Conservation (phyloP, 768 basidiomycete genomes). For the Hypholoma sublateritium region DNA sequence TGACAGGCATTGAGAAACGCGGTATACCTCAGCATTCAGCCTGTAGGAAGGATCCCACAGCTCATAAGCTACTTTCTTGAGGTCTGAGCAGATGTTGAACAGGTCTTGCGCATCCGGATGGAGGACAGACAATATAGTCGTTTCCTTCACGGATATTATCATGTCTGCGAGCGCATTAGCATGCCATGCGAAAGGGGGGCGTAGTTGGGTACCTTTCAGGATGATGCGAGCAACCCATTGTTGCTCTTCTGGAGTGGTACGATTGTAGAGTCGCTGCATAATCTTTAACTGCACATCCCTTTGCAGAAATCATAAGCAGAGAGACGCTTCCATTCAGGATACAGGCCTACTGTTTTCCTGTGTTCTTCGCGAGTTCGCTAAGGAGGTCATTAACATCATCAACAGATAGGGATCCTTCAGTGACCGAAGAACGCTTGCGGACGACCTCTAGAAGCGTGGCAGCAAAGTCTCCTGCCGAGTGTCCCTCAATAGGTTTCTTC, state of each 20-base stretch:
- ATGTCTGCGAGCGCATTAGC: constrained; percentile 58
- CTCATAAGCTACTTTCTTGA: constrained; percentile 91
- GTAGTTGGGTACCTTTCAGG: constrained; percentile 67
- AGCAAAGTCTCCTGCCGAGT: constrained; percentile 83
- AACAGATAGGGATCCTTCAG: constrained; percentile 73
- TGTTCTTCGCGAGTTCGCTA: constrained; percentile 71
- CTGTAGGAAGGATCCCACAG: constrained; percentile 75
- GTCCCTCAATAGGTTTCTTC: constrained; percentile 78
- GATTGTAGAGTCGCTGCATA: constrained; percentile 74
- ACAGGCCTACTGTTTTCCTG: constrained; percentile 68
- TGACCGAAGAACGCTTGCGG: constrained; percentile 76
- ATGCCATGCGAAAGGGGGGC: background rate
- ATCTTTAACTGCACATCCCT: constrained; percentile 79
- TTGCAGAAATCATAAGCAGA: constrained; percentile 7
- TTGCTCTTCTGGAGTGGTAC: constrained; percentile 84
- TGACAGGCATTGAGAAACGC: background rate
- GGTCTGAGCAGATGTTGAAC: constrained; percentile 95
- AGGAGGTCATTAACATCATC: constrained; percentile 81
- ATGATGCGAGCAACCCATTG: constrained; percentile 97
- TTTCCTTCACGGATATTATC: constrained; percentile 91
- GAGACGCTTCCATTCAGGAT: background rate
- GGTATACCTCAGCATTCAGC: constrained; percentile 55
- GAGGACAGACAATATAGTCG: constrained; percentile 86
- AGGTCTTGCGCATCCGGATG: constrained; percentile 93
- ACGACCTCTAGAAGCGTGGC: constrained; percentile 87